Percentiles rank a stretch among this genome's conserved stretches.
Evolutionary conservation across 257 asterid species (phyloP).

Genomic region (Solanum bulbocastanum): DNA sequence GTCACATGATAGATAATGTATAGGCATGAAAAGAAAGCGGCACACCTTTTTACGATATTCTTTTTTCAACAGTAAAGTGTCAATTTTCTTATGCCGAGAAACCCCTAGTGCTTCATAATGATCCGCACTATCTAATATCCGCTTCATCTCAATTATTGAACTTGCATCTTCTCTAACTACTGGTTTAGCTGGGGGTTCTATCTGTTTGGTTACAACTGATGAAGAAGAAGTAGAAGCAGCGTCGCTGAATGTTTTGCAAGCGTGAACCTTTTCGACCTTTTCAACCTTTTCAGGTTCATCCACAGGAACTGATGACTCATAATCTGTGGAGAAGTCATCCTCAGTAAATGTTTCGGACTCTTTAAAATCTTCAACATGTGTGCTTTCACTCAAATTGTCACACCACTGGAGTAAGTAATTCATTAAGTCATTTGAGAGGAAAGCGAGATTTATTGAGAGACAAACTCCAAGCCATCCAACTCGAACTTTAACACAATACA

Average conservation of each 20-base stretch:
- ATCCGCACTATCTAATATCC: slow-evolving; percentile 62
- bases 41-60: slow-evolving; percentile 88
- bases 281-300: slow-evolving; percentile 58
- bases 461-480: slow-evolving; percentile 91
- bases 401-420: slow-evolving; percentile 80
- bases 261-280: slow-evolving; percentile 53
- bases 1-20: background rate
- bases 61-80: slow-evolving; percentile 58
- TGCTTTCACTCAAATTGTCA: slow-evolving; percentile 71
- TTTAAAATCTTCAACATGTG: slow-evolving; percentile 59
- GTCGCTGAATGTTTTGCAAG: slow-evolving; percentile 50
- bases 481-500: slow-evolving; percentile 72
- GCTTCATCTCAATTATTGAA: slow-evolving; percentile 77
- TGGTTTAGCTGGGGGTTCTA: slow-evolving; percentile 39
- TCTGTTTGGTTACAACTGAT: slow-evolving; percentile 46
- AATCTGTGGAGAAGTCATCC: slow-evolving; percentile 51
- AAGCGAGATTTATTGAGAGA: slow-evolving; percentile 77
- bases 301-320: slow-evolving; percentile 49
- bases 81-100: slow-evolving; percentile 65
- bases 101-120: slow-evolving; percentile 91
- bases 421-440: slow-evolving; percentile 69
- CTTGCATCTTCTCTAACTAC: slow-evolving; percentile 55
- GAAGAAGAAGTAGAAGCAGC: slow-evolving; percentile 43
- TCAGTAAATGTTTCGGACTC: slow-evolving; percentile 49
- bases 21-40: background rate